These are phyloP conservation scores for Chara braunii DNA, from an alignment of 139 green algal species.

Conservation along the genomic window DNA sequence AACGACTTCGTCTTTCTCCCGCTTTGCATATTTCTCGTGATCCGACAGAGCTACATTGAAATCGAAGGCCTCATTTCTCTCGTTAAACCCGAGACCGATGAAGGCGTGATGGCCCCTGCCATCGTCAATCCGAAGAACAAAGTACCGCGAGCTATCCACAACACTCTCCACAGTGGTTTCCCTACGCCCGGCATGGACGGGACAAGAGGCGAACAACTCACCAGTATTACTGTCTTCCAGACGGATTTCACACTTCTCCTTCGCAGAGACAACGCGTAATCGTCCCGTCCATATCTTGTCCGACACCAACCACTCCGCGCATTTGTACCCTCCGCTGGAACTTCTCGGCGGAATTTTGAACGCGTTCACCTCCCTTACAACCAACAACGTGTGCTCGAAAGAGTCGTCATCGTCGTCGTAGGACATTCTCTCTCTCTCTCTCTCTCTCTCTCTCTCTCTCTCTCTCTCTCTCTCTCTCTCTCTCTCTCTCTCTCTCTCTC, in stretches of 20 bases:
- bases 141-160: conserved; percentile 40
- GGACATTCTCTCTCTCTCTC: too few species aligned
- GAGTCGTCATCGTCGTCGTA: conserved; percentile 27
- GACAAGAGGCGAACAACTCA: conserved; percentile 45
- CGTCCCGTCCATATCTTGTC: conserved; percentile 30
- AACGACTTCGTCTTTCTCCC: conserved; percentile 20
- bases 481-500: too few species aligned
- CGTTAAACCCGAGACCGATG: conserved; percentile 42
- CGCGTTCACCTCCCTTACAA: conserved; percentile 28
- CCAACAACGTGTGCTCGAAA: conserved; percentile 24
- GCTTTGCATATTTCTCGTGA: conserved; percentile 26
- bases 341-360: conserved; percentile 23
- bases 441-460: too few species aligned
- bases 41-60: conserved; percentile 46
- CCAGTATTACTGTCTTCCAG: conserved; percentile 38
- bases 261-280: conserved; percentile 14
- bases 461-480: too few species aligned
- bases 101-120: conserved; percentile 35
- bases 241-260: conserved; percentile 19
- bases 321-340: conserved; percentile 34
- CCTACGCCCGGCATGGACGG: conserved; percentile 13
- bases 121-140: conserved; percentile 42
- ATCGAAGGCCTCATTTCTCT: conserved; percentile 41
- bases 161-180: conserved; percentile 30
- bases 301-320: conserved; percentile 30